These are phyloP conservation scores for Achaetomiella virescens DNA, from an alignment of 495 filamentous ascomycete genomes.

Conservation along the genomic window DNA sequence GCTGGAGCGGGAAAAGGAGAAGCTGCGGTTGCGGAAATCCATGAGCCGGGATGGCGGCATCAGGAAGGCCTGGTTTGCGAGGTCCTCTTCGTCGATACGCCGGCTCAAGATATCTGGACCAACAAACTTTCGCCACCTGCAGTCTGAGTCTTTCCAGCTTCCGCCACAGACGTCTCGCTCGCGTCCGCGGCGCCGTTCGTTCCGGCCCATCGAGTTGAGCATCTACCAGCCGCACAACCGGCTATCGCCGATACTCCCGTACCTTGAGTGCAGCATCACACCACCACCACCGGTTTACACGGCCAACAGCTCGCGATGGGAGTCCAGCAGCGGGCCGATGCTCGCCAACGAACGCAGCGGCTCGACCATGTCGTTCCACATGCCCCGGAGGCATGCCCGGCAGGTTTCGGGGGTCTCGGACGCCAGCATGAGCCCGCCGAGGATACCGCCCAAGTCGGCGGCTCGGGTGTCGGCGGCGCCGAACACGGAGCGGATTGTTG, in stretches of 20 bases:
- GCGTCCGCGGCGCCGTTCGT: constrained; percentile 37
- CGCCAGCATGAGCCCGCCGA: constrained; percentile 18
- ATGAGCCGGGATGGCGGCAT: constrained; percentile 28
- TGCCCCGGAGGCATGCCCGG: constrained; percentile 41
- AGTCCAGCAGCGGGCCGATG: constrained; percentile 24
- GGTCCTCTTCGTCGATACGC: constrained; percentile 32
- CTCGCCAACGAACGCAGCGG: constrained; percentile 40
- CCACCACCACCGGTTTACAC: constrained; percentile 39
- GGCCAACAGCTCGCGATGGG: constrained; percentile 28
- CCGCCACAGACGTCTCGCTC: constrained; percentile 12
- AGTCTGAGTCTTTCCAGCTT: constrained; percentile 43
- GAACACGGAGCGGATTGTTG: constrained; percentile 36
- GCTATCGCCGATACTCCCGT: constrained; percentile 57
- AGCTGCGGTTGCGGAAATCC: constrained; percentile 24
- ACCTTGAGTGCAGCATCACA: constrained; percentile 39
- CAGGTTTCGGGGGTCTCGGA: constrained; percentile 24
- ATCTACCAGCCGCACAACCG: constrained; percentile 61
- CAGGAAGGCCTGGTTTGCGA: constrained; percentile 30
- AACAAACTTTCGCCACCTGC: constrained; percentile 45
- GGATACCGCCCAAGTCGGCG: constrained; percentile 28
- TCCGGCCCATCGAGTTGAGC: constrained; percentile 68
- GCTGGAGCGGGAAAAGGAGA: constrained; percentile 30
- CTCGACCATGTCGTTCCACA: constrained; percentile 45
- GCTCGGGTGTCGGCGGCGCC: constrained; percentile 32
- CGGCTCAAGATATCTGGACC: constrained; percentile 44